Evolutionary conservation across 345 rosid species (phyloP), one percentile per base, ranked within the genome.

Genomic region (Odontarrhena argentea): DNA sequence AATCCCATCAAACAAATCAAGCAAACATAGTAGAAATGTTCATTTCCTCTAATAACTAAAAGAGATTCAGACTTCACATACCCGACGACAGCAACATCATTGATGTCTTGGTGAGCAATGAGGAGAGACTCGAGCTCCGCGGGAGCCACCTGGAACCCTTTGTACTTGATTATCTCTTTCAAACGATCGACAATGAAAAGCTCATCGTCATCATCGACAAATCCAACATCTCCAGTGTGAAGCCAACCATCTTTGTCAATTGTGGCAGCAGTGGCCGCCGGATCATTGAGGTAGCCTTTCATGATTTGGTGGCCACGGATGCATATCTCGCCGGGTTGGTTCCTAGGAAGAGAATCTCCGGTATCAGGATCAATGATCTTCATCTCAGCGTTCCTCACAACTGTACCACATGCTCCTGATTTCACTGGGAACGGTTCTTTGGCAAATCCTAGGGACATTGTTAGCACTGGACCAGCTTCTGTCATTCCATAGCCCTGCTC

Each of bases 401-500:
- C 96, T 2, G 96, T 89, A 9, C 96, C 98, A 66, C 96, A 89
- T 0, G 96, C 88, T 1, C 96, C 96, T 0, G 96, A 77, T 72
- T 89, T 92, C 0, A 85, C 78, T 7, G 78, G 79, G 1, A 78
- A 85, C 0, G 96, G 88, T 25, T 92, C 81, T 65, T 89, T 92
- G 0, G 96, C 96, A 25, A 92, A 89, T 8, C 89, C 85, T 56
- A 83, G 38, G 45, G 92, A 83, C 96, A 86, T 84, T 30, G 98
- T 73, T 9, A 92, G 63, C 26, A 90, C 91, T 1, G 92, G 91
- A 7, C 96, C 96, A 0, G 96, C 93, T 74, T 92, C 96, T 8
- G 98, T 92, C 96, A 87, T 92, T 26, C 96, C 98, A 56, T 84
- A 91, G 0, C 94, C 95, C 96, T 89, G 38, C 22, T 32, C 65